Evolutionary conservation across 2,329 filamentous ascomycete species (phyloP).

Genomic region (Tolypocladium pustulatum): DNA sequence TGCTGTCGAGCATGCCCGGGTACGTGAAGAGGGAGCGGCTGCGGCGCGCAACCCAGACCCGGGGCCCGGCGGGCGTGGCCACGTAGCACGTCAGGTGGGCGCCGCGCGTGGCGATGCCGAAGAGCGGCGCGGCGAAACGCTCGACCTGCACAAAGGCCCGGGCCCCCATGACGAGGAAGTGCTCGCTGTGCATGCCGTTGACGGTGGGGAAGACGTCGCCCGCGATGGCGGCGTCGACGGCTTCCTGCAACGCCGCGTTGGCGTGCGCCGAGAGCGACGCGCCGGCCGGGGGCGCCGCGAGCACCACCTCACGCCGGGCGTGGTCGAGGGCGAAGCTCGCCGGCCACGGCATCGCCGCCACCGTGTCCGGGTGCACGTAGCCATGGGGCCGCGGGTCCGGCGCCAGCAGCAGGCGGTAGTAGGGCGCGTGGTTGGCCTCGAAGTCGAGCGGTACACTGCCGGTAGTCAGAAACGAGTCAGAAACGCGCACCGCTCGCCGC

Average conservation of each 20-base stretch:
- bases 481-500: too few relatives aligned
- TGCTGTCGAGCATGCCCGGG: constrained; percentile 66
- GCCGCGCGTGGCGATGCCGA: constrained; percentile 57
- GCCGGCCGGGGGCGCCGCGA: constrained; percentile 14
- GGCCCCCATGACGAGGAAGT: constrained; percentile 28
- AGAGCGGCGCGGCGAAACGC: constrained; percentile 50
- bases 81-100: constrained; percentile 57
- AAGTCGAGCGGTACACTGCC: constrained; percentile 36
- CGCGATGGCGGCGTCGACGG: constrained; percentile 26
- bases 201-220: constrained; percentile 25
- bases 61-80: constrained; percentile 20
- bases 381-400: constrained; percentile 36
- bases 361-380: constrained; percentile 35
- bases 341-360: constrained; percentile 37
- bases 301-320: constrained; percentile 17
- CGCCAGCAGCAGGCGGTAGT: constrained; percentile 35
- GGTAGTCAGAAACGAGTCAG: constrained; percentile 5
- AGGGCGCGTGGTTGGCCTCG: constrained; percentile 21
- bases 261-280: constrained; percentile 17
- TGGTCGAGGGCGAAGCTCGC: constrained; percentile 24
- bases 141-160: constrained; percentile 38
- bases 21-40: constrained; percentile 60
- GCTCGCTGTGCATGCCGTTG: constrained; percentile 29
- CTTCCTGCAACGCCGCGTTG: constrained; percentile 27
- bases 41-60: constrained; percentile 63